phyloP scores from a whole-genome alignment of 2,329 filamentous ascomycete genomes.

The Colletotrichum gloeosporioides region DNA sequence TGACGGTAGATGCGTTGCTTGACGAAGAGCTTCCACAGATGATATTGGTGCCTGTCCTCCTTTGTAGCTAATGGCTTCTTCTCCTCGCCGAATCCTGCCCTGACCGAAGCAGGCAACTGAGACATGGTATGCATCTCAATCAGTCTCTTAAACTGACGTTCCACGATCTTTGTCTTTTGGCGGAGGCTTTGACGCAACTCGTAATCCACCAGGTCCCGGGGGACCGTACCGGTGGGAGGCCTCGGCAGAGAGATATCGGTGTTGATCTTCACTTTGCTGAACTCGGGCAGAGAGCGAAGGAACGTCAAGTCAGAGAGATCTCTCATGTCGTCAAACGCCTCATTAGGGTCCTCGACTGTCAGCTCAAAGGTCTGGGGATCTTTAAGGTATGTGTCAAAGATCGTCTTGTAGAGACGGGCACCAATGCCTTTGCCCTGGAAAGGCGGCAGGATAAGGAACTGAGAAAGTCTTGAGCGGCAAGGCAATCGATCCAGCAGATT shows the following conservation, averaged over 20 bases:
- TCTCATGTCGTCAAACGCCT: constrained; percentile 80
- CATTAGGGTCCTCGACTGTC: constrained; percentile 93
- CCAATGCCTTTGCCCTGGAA: constrained; percentile 86
- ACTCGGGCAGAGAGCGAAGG: constrained; percentile 64
- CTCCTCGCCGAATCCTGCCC: constrained; percentile 52
- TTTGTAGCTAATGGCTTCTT: constrained; percentile 51
- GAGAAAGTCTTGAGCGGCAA: constrained; percentile 84
- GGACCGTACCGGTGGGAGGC: constrained; percentile 42
- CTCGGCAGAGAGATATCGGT: constrained; percentile 53
- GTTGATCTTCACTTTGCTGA: constrained; percentile 62
- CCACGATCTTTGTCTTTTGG: constrained; percentile 71
- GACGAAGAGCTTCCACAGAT: constrained; percentile 75
- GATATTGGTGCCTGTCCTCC: constrained; percentile 66
- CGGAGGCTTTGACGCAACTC: constrained; percentile 62
- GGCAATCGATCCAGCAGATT: constrained; percentile 67
- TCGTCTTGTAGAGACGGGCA: constrained; percentile 78
- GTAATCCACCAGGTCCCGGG: constrained; percentile 62
- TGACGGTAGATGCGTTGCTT: constrained; percentile 80
- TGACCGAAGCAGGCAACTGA: constrained; percentile 59
- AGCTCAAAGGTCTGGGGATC: constrained; percentile 78
- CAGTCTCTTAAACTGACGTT: constrained; percentile 77
- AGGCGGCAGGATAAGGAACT: constrained; percentile 89
- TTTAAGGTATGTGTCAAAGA: constrained; percentile 73
- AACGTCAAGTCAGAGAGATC: constrained; percentile 76
- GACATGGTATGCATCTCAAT: constrained; percentile 79